These are phyloP conservation scores for Daldinia eschscholtzii DNA, from an alignment of 2,329 filamentous ascomycete species.

Conservation along the genomic window DNA sequence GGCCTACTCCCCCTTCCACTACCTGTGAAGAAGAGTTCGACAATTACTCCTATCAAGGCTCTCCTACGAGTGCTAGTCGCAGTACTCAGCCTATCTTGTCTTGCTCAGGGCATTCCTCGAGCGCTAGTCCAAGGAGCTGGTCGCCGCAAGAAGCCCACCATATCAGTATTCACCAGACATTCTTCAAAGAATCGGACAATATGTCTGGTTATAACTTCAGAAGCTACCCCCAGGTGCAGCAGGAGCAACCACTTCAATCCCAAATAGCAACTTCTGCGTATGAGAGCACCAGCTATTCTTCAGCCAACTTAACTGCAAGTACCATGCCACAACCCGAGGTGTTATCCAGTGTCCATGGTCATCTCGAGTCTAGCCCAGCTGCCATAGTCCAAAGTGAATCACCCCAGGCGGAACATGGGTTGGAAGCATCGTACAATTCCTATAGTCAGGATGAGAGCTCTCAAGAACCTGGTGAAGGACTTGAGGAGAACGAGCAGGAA, in stretches of 20 bases:
- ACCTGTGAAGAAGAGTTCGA: constrained; percentile 56
- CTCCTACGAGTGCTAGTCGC: constrained; percentile 45
- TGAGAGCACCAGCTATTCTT: constrained; percentile 14
- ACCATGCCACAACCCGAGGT: constrained; percentile 26
- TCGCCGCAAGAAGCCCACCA: constrained; percentile 40
- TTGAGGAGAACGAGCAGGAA: constrained; percentile 44
- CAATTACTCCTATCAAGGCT: constrained; percentile 54
- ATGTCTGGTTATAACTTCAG: constrained; percentile 28
- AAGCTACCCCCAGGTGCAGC: constrained; percentile 17
- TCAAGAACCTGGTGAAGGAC: constrained; percentile 30
- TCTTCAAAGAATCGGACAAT: constrained; percentile 30
- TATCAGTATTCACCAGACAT: constrained; percentile 31
- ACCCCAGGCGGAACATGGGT: constrained; percentile 13
- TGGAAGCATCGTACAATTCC: constrained; percentile 5
- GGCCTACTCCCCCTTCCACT: constrained; percentile 55
- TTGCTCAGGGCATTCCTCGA: constrained; percentile 29
- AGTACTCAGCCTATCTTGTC: constrained; percentile 25
- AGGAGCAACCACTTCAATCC: constrained; percentile 34
- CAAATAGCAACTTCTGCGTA: constrained; percentile 27
- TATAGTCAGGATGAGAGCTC: constrained; percentile 28
- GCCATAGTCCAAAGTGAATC: constrained; percentile 26
- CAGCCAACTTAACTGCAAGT: constrained; percentile 22
- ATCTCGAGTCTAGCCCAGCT: constrained; percentile 21
- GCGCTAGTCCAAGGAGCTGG: constrained; percentile 53
- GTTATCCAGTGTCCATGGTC: constrained; percentile 17